Evolutionary conservation across 2,329 filamentous ascomycete species (phyloP).

Genomic region (Massarina eburnea): DNA sequence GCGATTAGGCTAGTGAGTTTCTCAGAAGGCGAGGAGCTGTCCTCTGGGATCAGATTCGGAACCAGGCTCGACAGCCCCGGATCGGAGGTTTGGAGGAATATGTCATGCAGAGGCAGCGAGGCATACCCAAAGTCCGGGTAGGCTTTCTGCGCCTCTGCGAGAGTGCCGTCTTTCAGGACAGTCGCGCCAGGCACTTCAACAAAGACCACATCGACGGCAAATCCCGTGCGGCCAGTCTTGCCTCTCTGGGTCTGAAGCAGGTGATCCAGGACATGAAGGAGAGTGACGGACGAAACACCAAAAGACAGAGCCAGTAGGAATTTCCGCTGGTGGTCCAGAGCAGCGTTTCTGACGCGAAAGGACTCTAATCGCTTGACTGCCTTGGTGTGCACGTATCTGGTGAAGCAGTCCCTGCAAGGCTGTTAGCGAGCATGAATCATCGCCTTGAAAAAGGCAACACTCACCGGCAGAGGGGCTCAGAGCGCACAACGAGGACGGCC

Average conservation of each 20-base stretch:
- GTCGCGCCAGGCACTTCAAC: constrained; percentile 44
- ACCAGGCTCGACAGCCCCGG: constrained; percentile 23
- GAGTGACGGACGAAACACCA: constrained; percentile 75
- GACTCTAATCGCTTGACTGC: constrained; percentile 74
- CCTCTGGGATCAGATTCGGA: constrained; percentile 3
- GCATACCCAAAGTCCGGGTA: constrained; percentile 70
- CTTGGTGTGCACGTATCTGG: constrained; percentile 75
- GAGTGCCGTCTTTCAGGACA: constrained; percentile 7
- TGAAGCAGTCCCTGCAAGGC: constrained; percentile 69
- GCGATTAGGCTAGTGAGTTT: constrained; percentile 58
- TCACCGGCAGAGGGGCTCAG: constrained; percentile 62
- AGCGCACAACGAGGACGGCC: constrained; percentile 57
- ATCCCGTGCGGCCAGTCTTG: constrained; percentile 66
- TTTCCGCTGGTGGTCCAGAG: constrained; percentile 49
- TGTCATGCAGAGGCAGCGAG: constrained; percentile 63
- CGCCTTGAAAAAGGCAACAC: constrained; percentile 17
- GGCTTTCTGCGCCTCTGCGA: constrained; percentile 49
- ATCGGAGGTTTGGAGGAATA: constrained; percentile 38
- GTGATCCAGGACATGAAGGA: constrained; percentile 74
- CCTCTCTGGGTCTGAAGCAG: constrained; percentile 67
- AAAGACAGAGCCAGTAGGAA: constrained; percentile 81
- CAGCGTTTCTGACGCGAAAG: constrained; percentile 57
- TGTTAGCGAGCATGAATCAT: constrained; percentile 6
- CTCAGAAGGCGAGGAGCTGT: constrained; percentile 11
- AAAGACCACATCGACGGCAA: constrained; percentile 62